phyloP scores from a whole-genome alignment of 2,329 filamentous ascomycete genomes.

The Colletotrichum plurivorum region DNA sequence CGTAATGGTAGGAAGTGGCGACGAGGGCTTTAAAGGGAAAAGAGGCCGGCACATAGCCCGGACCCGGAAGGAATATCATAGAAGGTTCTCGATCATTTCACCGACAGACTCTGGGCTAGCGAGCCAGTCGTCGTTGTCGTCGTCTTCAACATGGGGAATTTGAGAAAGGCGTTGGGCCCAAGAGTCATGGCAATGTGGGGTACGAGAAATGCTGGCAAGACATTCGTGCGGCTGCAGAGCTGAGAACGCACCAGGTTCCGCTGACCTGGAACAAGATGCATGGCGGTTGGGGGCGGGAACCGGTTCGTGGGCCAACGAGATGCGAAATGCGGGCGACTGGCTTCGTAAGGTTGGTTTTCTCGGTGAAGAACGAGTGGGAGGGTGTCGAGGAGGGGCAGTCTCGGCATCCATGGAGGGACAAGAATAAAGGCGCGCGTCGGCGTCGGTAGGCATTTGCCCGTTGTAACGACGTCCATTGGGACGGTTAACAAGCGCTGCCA shows the following conservation, averaged over 20 bases:
- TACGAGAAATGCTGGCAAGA: constrained; percentile 20
- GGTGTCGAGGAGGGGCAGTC: not conserved
- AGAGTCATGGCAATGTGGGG: constrained; percentile 28
- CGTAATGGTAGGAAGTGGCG: too few species aligned
- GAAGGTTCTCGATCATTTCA: constrained; percentile 2
- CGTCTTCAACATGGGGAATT: not conserved
- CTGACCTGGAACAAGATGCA: constrained; percentile 14
- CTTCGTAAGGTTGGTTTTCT: too few species aligned
- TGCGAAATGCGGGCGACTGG: not conserved
- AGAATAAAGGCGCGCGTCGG: constrained; percentile 24
- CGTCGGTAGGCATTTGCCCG: constrained; percentile 35
- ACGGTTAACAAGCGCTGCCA: constrained; percentile 37
- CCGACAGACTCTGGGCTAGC: not conserved
- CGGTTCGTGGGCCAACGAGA: not conserved
- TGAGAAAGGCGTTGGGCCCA: not conserved
- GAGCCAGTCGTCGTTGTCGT: constrained; percentile 5
- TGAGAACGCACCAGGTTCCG: constrained; percentile 14
- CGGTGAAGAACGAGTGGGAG: not conserved
- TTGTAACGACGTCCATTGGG: constrained; percentile 33
- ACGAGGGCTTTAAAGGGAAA: too few species aligned
- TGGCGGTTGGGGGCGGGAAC: not conserved
- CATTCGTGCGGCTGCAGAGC: constrained; percentile 35
- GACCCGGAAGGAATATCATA: not conserved
- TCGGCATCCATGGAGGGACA: not conserved
- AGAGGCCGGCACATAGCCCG: too few species aligned